A percentile compares a stretch with the other conserved stretches of the same genome.
phyloP scores from a whole-genome alignment of 2,329 filamentous ascomycete genomes.

The Triangularia setosa region DNA sequence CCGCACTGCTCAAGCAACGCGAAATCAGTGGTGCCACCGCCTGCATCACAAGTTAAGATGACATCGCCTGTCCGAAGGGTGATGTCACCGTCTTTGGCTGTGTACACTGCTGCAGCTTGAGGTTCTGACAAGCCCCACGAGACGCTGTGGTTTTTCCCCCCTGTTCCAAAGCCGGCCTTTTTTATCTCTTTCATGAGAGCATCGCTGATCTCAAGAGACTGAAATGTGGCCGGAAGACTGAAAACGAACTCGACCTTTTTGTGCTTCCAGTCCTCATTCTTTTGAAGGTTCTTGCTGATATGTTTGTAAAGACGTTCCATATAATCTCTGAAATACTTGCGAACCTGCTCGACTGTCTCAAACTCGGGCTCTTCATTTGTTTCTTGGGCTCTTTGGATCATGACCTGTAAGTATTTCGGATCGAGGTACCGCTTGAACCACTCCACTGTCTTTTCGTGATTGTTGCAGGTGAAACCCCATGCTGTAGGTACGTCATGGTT shows the following conservation, averaged over 20 bases:
- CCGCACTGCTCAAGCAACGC: slow-evolving; percentile 2
- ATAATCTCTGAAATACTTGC: background rate
- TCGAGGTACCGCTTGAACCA: slow-evolving; percentile 5
- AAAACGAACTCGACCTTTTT: slow-evolving; percentile 4
- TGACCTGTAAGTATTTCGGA: background rate
- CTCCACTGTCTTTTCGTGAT: background rate
- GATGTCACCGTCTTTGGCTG: background rate
- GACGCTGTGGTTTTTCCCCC: background rate
- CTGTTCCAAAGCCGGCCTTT: background rate
- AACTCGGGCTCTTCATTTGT: background rate
- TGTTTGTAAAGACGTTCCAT: slow-evolving; percentile 3
- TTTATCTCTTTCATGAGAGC: slow-evolving; percentile 1
- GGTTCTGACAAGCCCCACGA: background rate
- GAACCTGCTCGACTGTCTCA: background rate
- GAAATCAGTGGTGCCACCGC: slow-evolving; percentile 1
- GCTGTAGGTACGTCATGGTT: background rate
- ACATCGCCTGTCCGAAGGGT: background rate
- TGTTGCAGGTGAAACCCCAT: slow-evolving; percentile 1
- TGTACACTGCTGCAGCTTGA: background rate
- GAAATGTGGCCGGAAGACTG: slow-evolving; percentile 1
- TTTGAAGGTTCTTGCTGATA: background rate
- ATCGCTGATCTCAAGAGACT: background rate
- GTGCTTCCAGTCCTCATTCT: slow-evolving; percentile 1
- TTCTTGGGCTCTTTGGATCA: background rate
- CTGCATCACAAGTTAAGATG: background rate